A percentile compares a stretch with the other conserved stretches of the same genome.
phyloP scores from a whole-genome alignment of 2,329 filamentous ascomycete genomes.

The Epichloe sibirici region DNA sequence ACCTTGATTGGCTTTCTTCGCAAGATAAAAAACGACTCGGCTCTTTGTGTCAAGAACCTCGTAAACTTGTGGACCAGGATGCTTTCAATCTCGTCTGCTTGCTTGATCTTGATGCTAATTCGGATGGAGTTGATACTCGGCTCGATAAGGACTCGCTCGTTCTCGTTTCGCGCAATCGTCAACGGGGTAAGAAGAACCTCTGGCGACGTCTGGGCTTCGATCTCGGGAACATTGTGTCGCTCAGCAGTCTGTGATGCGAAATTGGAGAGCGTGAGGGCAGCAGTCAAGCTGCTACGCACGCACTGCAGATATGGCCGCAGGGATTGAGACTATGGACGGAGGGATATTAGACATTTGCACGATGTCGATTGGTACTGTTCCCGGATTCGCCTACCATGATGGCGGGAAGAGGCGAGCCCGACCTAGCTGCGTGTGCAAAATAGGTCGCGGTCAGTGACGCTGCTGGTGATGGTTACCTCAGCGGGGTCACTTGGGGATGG shows the following conservation, averaged over 20 bases:
- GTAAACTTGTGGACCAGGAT: conserved; percentile 99
- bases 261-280: conserved; percentile 79
- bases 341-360: background rate
- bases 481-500: conserved; percentile 9
- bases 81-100: conserved; percentile 97
- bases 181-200: conserved; percentile 89
- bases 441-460: conserved; percentile 5
- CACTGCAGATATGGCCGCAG: conserved; percentile 92
- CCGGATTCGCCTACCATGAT: background rate
- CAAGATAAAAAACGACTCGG: conserved; percentile 94
- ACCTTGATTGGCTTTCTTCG: conserved; percentile 92
- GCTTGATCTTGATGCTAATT: conserved; percentile 98
- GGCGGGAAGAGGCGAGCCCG: background rate
- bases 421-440: background rate
- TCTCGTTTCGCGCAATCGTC: conserved; percentile 87
- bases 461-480: conserved; percentile 6
- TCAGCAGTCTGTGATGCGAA: conserved; percentile 96
- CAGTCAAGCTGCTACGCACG: conserved; percentile 86
- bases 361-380: background rate
- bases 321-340: conserved; percentile 70
- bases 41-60: conserved; percentile 87
- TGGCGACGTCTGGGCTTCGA: conserved; percentile 84
- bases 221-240: conserved; percentile 94
- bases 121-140: conserved; percentile 94
- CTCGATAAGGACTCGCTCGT: conserved; percentile 92